These are phyloP conservation scores for Ilex asprella DNA, from an alignment of 257 asterid species.

Conservation along the genomic window DNA sequence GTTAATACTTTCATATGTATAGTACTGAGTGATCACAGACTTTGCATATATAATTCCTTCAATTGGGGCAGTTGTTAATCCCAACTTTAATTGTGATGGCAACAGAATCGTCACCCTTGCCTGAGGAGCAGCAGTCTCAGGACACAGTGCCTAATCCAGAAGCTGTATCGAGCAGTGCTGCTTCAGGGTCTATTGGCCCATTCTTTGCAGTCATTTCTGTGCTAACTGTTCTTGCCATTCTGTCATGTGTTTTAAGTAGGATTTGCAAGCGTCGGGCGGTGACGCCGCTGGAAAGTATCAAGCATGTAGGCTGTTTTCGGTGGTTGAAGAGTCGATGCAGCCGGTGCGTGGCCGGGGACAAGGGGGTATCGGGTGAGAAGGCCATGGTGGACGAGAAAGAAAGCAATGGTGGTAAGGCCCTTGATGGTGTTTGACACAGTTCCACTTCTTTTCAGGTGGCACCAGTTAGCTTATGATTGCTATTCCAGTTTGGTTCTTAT, in stretches of 20 bases:
- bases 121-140: constrained; percentile 16
- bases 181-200: constrained; percentile 34
- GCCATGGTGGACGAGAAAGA: constrained; percentile 1
- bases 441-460: too few species aligned
- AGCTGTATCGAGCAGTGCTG: constrained; percentile 7
- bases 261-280: constrained; percentile 16
- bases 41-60: too few species aligned
- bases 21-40: too few species aligned
- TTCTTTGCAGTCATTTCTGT: constrained; percentile 35
- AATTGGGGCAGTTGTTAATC: too few species aligned
- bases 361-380: constrained; percentile 7
- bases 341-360: neutral
- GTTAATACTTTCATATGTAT: too few species aligned
- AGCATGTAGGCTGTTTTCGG: constrained; percentile 12
- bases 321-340: constrained; percentile 19
- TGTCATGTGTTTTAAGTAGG: constrained; percentile 27
- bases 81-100: constrained; percentile 17
- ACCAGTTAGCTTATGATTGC: too few species aligned
- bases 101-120: constrained; percentile 16
- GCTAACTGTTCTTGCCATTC: constrained; percentile 18
- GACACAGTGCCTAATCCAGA: constrained; percentile 14
- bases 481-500: too few species aligned
- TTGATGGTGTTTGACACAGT: constrained; percentile 12
- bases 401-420: constrained; percentile 8
- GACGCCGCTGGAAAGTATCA: constrained; percentile 11